Evolutionary conservation across 2,329 filamentous ascomycete species (phyloP).

Genomic region (Nothophoma quercina): DNA sequence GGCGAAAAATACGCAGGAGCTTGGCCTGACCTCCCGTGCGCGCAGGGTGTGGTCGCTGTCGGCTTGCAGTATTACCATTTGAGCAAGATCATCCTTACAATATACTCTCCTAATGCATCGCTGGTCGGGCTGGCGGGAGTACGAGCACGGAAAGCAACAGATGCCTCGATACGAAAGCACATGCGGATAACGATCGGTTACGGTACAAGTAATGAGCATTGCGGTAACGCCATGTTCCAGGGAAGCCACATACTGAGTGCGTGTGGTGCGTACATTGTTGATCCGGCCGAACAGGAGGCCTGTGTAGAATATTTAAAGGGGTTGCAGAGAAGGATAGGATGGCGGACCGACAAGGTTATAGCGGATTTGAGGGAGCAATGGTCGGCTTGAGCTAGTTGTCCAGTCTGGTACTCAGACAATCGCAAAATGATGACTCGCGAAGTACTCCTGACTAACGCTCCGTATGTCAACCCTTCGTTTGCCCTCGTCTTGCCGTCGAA

Average conservation of each 20-base stretch:
- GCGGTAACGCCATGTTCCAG: slow-evolving; percentile 42
- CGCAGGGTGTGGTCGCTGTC: slow-evolving; percentile 37
- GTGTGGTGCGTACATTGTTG: slow-evolving; percentile 38
- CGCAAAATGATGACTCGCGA: slow-evolving; percentile 61
- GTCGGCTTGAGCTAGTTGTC: slow-evolving; percentile 9
- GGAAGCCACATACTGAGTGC: slow-evolving; percentile 41
- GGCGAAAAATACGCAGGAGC: slow-evolving; percentile 31
- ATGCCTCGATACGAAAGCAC: slow-evolving; percentile 37
- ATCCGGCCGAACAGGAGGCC: slow-evolving; percentile 35
- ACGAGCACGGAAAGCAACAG: slow-evolving; percentile 34
- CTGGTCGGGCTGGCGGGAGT: slow-evolving; percentile 38
- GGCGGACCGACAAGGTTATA: slow-evolving; percentile 39
- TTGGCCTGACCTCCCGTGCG: slow-evolving; percentile 35
- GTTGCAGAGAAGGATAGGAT: slow-evolving; percentile 34
- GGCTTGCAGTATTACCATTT: slow-evolving; percentile 43
- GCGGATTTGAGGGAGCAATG: slow-evolving; percentile 36
- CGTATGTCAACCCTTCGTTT: slow-evolving; percentile 50
- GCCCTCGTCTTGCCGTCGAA: slow-evolving; percentile 47
- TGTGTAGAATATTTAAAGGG: slow-evolving; percentile 38
- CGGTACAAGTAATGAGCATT: slow-evolving; percentile 37
- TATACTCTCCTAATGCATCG: slow-evolving; percentile 40
- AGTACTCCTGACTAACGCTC: slow-evolving; percentile 53
- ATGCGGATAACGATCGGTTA: slow-evolving; percentile 42
- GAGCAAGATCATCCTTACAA: slow-evolving; percentile 40
- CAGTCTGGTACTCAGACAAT: slow-evolving; percentile 58